phyloP scores from a whole-genome alignment of 2,329 filamentous ascomycete genomes.

The Nemania sp. region DNA sequence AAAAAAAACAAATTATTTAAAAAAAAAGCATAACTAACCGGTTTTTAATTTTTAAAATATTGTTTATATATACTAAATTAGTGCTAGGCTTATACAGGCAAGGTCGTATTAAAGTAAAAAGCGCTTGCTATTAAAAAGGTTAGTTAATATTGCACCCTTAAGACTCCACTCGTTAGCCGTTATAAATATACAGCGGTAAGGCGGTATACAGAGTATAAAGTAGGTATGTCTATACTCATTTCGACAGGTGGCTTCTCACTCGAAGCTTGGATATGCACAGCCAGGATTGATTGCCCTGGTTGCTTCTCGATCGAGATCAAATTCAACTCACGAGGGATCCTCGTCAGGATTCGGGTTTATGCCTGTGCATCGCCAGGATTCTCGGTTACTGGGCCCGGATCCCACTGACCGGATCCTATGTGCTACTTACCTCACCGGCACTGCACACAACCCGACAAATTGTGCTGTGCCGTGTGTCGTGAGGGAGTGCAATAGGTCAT shows the following conservation, averaged over 20 bases:
- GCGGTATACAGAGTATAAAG: no score
- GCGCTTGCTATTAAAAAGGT: no score
- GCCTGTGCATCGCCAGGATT: conserved; percentile 2
- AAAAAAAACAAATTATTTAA: no score
- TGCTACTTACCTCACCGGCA: neutral
- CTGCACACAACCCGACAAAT: neutral
- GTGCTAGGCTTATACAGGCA: no score
- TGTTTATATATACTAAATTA: no score
- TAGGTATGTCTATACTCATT: neutral
- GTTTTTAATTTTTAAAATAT: no score
- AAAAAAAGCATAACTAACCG: no score
- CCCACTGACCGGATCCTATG: conserved; percentile 4
- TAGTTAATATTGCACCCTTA: no score
- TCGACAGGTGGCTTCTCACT: neutral
- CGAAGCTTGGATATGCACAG: neutral
- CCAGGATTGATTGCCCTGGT: neutral
- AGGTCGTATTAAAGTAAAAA: no score
- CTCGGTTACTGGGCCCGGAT: conserved; percentile 19
- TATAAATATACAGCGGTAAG: no score
- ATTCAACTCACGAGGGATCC: neutral
- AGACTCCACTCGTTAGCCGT: no score
- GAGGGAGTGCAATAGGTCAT: no score
- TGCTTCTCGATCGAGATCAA: neutral
- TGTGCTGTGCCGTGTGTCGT: neutral
- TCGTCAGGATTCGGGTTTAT: neutral